phyloP scores from a whole-genome alignment of 257 asterid species.

The Fraxinus pennsylvanica region DNA sequence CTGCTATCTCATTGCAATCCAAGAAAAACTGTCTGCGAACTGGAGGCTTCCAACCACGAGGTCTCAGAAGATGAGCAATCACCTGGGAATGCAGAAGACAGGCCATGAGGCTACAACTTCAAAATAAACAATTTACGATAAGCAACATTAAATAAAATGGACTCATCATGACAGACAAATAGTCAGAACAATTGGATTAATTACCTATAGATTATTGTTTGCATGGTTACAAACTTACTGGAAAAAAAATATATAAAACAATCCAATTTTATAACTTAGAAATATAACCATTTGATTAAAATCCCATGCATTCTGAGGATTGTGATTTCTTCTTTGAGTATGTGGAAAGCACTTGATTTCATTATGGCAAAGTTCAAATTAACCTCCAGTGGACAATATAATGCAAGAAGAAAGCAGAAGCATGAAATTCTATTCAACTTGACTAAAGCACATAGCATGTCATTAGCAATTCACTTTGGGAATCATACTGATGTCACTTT shows the following conservation, averaged over 20 bases:
- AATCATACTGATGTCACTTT: background rate
- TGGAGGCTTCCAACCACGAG: slow-evolving; percentile 99
- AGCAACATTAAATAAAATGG: background rate
- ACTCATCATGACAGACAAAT: background rate
- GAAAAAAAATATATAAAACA: background rate
- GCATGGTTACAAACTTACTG: background rate
- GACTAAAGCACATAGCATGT: background rate
- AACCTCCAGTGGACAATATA: background rate
- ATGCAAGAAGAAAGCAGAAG: background rate
- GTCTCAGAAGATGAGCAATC: slow-evolving; percentile 83
- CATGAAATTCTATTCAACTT: background rate
- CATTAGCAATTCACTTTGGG: background rate
- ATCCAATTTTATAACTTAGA: background rate
- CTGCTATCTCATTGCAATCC: too few species aligned
- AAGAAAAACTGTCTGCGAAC: slow-evolving; percentile 67
- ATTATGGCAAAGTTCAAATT: background rate
- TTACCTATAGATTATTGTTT: background rate
- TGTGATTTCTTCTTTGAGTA: background rate
- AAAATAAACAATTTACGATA: background rate
- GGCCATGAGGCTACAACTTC: slow-evolving; percentile 11
- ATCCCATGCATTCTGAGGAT: background rate
- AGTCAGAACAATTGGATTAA: background rate
- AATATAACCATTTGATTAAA: background rate
- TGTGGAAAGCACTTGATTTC: background rate
- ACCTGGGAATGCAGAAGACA: slow-evolving; percentile 51